Conservation (phyloP, 331 rosid genomes). For the Malus hybrid region DNA sequence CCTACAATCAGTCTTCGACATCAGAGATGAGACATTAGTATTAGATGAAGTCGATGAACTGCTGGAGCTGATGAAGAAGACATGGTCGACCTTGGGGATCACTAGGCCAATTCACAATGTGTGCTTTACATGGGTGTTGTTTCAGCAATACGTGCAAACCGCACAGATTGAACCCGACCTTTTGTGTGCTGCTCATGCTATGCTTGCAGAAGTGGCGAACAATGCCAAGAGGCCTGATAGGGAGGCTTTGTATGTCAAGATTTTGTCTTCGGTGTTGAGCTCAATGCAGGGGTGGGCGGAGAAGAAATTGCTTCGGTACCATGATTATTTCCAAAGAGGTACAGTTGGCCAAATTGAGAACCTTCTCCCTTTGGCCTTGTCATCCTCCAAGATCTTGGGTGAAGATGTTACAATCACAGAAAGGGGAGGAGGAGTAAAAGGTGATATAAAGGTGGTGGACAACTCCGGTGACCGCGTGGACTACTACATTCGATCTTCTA, state of each 20-base stretch:
- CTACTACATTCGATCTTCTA: constrained; percentile 56
- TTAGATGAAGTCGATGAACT: constrained; percentile 94
- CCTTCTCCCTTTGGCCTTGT: constrained; percentile 69
- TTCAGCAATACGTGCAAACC: constrained; percentile 64
- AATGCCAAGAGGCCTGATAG: constrained; percentile 65
- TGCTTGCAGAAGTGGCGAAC: constrained; percentile 68
- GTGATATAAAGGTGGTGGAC: constrained; percentile 48
- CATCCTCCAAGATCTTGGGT: constrained; percentile 64
- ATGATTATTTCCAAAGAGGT: constrained; percentile 63
- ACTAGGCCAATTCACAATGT: constrained; percentile 54
- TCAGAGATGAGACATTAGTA: constrained; percentile 70
- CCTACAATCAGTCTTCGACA: constrained; percentile 66
- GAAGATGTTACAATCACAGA: constrained; percentile 56
- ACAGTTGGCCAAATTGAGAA: constrained; percentile 61
- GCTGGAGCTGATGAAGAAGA: constrained; percentile 77
- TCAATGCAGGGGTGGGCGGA: constrained; percentile 79
- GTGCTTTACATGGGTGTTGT: constrained; percentile 84
- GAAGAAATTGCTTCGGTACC: constrained; percentile 63
- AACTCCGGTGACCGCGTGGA: constrained; percentile 59
- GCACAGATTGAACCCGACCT: constrained; percentile 72
- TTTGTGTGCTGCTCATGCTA: constrained; percentile 62
- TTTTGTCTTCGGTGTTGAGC: constrained; percentile 49
- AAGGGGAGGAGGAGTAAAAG: constrained; percentile 32
- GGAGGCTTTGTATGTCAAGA: constrained; percentile 45
- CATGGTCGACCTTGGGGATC: constrained; percentile 80